Percentiles rank a stretch among this genome's conserved stretches.
Conservation (phyloP, 73 alveolate genomes). For the Paramecium bursaria region DNA sequence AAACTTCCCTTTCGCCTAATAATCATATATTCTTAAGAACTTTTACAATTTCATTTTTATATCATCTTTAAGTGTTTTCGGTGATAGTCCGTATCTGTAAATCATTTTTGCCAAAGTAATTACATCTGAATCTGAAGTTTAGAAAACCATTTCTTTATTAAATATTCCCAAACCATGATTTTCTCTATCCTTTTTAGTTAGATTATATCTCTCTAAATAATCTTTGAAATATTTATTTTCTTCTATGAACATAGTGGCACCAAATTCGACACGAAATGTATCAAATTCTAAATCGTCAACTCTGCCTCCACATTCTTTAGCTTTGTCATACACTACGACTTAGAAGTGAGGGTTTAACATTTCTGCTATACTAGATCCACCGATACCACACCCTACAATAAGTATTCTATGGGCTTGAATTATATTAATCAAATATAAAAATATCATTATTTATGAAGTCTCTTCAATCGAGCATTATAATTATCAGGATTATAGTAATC, state of each 20-base stretch:
- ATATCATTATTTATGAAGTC: too few species aligned
- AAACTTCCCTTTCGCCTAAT: too few species aligned
- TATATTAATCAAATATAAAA: too few species aligned
- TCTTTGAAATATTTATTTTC: conserved; percentile 8
- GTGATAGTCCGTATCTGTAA: conserved; percentile 20
- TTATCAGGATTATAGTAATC: too few species aligned
- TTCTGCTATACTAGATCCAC: conserved; percentile 28
- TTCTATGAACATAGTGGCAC: conserved; percentile 36
- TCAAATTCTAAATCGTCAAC: conserved; percentile 10
- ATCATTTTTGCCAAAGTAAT: conserved; percentile 18
- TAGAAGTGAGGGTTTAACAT: background rate
- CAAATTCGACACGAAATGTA: conserved; percentile 4
- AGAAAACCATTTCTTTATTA: conserved; percentile 5
- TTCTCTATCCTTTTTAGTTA: background rate
- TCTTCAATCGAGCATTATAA: too few species aligned
- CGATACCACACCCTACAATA: conserved; percentile 39
- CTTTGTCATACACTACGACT: background rate
- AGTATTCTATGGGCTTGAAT: background rate
- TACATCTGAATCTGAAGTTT: background rate
- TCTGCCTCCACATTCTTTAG: conserved; percentile 47
- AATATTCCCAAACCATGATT: background rate
- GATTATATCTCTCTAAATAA: background rate
- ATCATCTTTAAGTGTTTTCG: background rate
- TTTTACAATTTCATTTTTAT: too few species aligned
- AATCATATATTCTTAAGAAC: too few species aligned